Evolutionary conservation across 495 filamentous ascomycete species (phyloP), one percentile per base, ranked within the genome.

Genomic region (Neurospora sp.): DNA sequence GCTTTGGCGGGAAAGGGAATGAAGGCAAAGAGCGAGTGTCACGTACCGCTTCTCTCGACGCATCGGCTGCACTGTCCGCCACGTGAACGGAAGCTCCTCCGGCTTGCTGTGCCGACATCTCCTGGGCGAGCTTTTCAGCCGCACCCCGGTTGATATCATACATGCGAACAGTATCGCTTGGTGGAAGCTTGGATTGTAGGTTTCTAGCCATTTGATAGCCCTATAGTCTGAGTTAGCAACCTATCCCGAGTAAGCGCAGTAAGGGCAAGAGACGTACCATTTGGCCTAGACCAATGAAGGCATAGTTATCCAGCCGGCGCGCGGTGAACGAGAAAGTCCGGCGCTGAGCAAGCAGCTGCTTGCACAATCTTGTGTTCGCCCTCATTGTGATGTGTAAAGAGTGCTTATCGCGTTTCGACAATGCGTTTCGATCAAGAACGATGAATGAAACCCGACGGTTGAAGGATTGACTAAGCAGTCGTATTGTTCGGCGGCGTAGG

Each of bases 131-230:
- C 72, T 83, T 85, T 70, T 86, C 79, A 18, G 86, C 84, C 1
- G 88, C 86, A 53, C 85, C 84, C 35, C 83, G 79, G 75, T 96
- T 95, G 76, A 94, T 89, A 79, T 97, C 93, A 72, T 89, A 91
- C 22, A 97, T 79, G 31, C 89, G 83, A 18, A 97, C 73, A 3
- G 85, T 90, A 79, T 96, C 93, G 27, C 81, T 83, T 2, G 88
- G 84, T 4, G 92, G 85, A 10, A 96, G 88, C 77, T 94, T 95
- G 37, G 89, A 84, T 74, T 92, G 91, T 1, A 97, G 84, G 76
- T 96, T 97, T 79, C 88, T 89, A n/a, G 93, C 93, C 93, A 97
- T 96, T 75, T 92, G 89, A 72, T 92, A 95, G 3, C 92, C 92
- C 85, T 86, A 74, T 35, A 71, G 14, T 31, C 18, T 42, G 27